Evolutionary conservation across 352 stramenopile species (phyloP).

Genomic region (Peronospora belbahrii): DNA sequence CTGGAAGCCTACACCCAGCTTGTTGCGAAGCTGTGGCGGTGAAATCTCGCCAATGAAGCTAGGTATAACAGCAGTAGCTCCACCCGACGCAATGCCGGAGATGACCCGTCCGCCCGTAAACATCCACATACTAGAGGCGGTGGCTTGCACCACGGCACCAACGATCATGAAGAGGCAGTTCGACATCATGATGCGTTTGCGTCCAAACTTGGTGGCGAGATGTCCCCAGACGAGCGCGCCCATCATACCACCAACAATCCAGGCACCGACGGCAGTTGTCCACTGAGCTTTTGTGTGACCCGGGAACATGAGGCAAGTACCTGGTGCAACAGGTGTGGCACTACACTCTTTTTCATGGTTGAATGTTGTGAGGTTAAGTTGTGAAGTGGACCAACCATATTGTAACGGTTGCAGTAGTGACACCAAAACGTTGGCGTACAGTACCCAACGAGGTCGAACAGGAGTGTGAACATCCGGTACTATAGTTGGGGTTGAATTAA

Average conservation of each 20-base stretch:
- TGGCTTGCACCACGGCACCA: constrained; percentile 27
- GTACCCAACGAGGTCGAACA: constrained; percentile 17
- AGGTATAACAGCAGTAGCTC: constrained; percentile 26
- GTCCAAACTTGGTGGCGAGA: constrained; percentile 33
- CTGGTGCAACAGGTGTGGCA: constrained; percentile 28
- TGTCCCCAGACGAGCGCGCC: constrained; percentile 29
- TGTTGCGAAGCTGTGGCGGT: constrained; percentile 31
- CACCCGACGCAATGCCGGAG: constrained; percentile 36
- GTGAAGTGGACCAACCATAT: constrained; percentile 40
- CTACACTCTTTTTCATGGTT: constrained; percentile 39
- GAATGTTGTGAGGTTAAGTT: constrained; percentile 38
- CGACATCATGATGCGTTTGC: constrained; percentile 24
- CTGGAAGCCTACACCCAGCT: constrained; percentile 35
- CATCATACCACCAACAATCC: constrained; percentile 54
- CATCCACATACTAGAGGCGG: constrained; percentile 15
- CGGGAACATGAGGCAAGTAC: constrained; percentile 26
- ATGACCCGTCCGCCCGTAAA: constrained; percentile 39
- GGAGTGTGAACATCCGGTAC: too few species aligned
- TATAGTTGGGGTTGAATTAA: too few species aligned
- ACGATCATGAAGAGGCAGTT: constrained; percentile 44
- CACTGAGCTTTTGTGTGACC: constrained; percentile 33
- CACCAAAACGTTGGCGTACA: constrained; percentile 48
- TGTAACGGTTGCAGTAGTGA: constrained; percentile 36
- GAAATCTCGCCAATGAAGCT: constrained; percentile 44
- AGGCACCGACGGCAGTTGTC: constrained; percentile 48